A percentile compares a stretch with the other conserved stretches of the same genome.
phyloP scores from a whole-genome alignment of 2,329 filamentous ascomycete species.

The Eurotiales sp. region DNA sequence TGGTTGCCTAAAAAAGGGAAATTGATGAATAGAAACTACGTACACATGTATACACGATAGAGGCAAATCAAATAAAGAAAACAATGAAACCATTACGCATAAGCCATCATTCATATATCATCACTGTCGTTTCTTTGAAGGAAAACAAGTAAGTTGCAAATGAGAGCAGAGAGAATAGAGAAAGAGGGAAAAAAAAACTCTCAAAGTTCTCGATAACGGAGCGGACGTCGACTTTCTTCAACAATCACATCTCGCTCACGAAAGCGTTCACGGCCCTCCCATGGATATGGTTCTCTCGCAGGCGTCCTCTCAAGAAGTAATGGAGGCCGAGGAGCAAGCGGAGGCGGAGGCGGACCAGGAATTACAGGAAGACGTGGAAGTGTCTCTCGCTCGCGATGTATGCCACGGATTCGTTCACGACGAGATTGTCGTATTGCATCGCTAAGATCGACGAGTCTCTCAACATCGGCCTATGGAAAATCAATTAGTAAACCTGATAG shows the following conservation, averaged over 20 bases:
- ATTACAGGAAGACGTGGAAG: conserved; percentile 20
- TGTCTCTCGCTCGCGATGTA: conserved; percentile 46
- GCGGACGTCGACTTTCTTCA: conserved; percentile 8
- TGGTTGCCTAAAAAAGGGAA: too few relatives aligned
- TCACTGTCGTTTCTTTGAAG: not conserved
- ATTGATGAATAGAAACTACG: too few relatives aligned
- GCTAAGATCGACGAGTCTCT: conserved; percentile 75
- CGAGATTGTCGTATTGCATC: conserved; percentile 72
- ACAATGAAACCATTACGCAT: not conserved
- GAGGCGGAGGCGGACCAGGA: conserved; percentile 16
- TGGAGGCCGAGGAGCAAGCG: conserved; percentile 17
- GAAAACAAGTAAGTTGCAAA: too few relatives aligned
- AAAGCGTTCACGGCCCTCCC: conserved; percentile 10
- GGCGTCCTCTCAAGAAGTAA: conserved; percentile 14
- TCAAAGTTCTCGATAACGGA: conserved; percentile 14
- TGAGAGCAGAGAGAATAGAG: too few relatives aligned
- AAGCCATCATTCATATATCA: not conserved
- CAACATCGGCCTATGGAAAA: conserved; percentile 70
- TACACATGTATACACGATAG: not conserved
- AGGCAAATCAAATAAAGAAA: not conserved
- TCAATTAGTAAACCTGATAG: conserved; percentile 29
- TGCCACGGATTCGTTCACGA: conserved; percentile 56
- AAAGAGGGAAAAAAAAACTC: not conserved
- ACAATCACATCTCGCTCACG: conserved; percentile 12
- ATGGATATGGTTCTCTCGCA: conserved; percentile 3